A percentile compares a stretch with the other conserved stretches of the same genome.
These are phyloP conservation scores for Reticulascus tulasneorum DNA, from an alignment of 2,329 filamentous ascomycete genomes.

Conservation along the genomic window DNA sequence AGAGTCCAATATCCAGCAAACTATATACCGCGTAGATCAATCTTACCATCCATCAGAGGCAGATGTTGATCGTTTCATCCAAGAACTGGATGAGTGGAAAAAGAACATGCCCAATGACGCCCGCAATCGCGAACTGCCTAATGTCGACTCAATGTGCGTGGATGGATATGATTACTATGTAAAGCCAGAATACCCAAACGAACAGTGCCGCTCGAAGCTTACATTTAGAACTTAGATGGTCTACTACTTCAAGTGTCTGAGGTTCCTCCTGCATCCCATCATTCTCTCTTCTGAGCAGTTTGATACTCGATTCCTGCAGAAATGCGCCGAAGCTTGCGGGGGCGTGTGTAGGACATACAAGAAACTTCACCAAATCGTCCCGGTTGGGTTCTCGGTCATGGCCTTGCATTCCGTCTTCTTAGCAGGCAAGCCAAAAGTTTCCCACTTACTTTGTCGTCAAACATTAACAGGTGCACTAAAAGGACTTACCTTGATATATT, in stretches of 20 bases:
- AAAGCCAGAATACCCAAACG: constrained; percentile 2
- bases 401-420: constrained; percentile 23
- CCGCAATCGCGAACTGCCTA: not conserved
- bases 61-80: constrained; percentile 15
- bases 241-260: constrained; percentile 20
- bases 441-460: no score
- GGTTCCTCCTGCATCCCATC: constrained; percentile 18
- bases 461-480: no score
- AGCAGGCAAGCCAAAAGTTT: constrained; percentile 13
- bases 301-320: constrained; percentile 12
- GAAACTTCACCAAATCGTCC: constrained; percentile 22
- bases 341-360: constrained; percentile 24
- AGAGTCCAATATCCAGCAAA: constrained; percentile 18
- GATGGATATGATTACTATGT: constrained; percentile 19
- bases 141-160: constrained; percentile 10
- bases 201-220: not conserved
- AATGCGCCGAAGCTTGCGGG: constrained; percentile 22
- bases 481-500: constrained; percentile 26
- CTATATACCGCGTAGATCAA: constrained; percentile 16
- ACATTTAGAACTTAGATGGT: constrained; percentile 18
- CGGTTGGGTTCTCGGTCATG: constrained; percentile 23
- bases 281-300: constrained; percentile 13
- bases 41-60: constrained; percentile 1
- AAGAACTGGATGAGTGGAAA: constrained; percentile 16
- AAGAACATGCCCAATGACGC: constrained; percentile 12